Evolutionary conservation across 176 grass and related monocot genomes (phyloP), one percentile per base, ranked within the genome.

Genomic region (Oryza brachyantha): DNA sequence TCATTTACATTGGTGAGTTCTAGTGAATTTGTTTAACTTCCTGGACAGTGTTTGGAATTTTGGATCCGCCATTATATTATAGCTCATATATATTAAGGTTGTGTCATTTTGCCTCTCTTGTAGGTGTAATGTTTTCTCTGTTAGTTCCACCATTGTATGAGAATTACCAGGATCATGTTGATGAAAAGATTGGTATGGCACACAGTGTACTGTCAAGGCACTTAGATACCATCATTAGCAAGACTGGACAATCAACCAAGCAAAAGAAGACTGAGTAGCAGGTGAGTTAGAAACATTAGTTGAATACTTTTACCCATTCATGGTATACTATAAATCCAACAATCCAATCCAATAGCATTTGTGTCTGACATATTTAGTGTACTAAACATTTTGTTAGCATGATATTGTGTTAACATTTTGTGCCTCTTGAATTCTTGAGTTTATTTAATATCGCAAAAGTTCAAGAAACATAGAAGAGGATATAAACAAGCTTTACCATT

Each of bases 241-340:
- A 69, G 80, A 78, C 81, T 13, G 84, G 71, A 32, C 61, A 83
- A 70, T 74, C 92, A 60, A 64, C 40, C 55, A 95, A 99, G 84
- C 81, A 99, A 85, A 99, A 99, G 92, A 99, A 99, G 86, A 85
- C 86, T 0, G 84, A 95, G 81, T 99, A 89, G 81, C 79, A 65
- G 65, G 64, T 85, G 82, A 85, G 87, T 76, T 66, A 24, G 50
- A 48, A 28, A 68, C 2, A 58, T 10, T 27, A 26, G 21, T 40
- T 84, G 19, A 29, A 45, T 54, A 8, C 21, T 14, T 26, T 61
- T 22, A n/a, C 52, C 29, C 41, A 26, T 75, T 48, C 3, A 61
- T 83, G 48, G 16, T 61, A 59, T 61, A 17, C 45, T 19, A 24
- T 16, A 66, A 60, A 79, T 67, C 21, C 29, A 88, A 78, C 66